Percentiles rank a stretch among this genome's conserved stretches.
Conservation (phyloP, 2,329 filamentous ascomycete species). For the Cladobotryum mycophilum region DNA sequence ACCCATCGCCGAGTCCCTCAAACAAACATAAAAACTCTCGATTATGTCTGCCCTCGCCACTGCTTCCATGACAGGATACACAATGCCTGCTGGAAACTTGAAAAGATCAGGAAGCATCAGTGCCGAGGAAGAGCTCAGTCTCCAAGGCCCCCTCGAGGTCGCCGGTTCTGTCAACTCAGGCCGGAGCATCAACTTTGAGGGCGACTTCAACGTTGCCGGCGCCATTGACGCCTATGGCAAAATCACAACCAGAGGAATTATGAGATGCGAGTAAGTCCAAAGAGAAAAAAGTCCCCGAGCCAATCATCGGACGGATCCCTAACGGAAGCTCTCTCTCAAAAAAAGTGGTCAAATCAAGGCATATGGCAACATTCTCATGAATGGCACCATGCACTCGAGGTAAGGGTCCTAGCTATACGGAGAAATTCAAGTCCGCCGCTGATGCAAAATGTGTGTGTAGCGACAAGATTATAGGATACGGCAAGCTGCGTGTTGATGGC, state of each 20-base stretch:
- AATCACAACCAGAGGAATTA: conserved; percentile 35
- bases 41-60: conserved; percentile 5
- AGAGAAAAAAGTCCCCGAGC: conserved; percentile 23
- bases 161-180: conserved; percentile 41
- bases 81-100: conserved; percentile 15
- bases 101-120: conserved; percentile 34
- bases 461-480: conserved; percentile 41
- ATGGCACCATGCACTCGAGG: conserved; percentile 33
- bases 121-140: conserved; percentile 34
- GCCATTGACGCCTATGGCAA: conserved; percentile 41
- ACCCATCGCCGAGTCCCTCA: too few species aligned
- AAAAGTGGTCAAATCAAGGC: conserved; percentile 39
- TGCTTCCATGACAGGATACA: conserved; percentile 18
- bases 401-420: conserved; percentile 18
- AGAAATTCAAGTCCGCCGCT: not conserved
- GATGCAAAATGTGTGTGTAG: conserved; percentile 17
- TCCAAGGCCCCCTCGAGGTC: conserved; percentile 42
- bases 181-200: conserved; percentile 37
- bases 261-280: conserved; percentile 38
- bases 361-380: conserved; percentile 39
- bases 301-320: not conserved
- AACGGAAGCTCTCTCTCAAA: too few species aligned
- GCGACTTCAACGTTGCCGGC: conserved; percentile 38
- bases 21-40: too few species aligned
- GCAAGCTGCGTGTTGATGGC: conserved; percentile 39